Percentiles rank a stretch among this genome's conserved stretches.
phyloP scores from a whole-genome alignment of 2,329 filamentous ascomycete species.

The Apiospora pterosperma region DNA sequence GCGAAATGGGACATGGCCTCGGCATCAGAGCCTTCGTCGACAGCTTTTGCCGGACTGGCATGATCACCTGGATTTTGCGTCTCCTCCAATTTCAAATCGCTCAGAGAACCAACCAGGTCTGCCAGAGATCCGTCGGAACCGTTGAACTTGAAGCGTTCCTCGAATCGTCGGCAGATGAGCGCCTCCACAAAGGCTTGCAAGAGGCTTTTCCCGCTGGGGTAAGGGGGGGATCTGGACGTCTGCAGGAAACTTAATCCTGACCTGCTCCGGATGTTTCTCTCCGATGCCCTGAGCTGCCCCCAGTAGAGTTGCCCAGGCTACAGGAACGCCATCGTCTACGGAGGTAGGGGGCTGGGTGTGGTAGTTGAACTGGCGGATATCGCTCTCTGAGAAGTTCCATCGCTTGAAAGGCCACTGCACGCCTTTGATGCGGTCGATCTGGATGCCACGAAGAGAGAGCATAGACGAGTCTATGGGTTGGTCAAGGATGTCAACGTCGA shows the following conservation, averaged over 20 bases:
- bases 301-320: conserved; percentile 3
- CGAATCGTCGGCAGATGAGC: conserved; percentile 4
- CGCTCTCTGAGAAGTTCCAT: conserved; percentile 2
- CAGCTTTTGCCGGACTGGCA: background rate
- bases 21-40: background rate
- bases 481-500: background rate
- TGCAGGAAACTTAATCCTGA: background rate
- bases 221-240: background rate
- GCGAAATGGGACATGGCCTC: conserved; percentile 4
- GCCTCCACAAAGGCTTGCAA: conserved; percentile 5
- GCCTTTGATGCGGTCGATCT: background rate
- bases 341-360: background rate
- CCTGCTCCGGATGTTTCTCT: background rate
- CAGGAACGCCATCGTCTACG: background rate
- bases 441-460: background rate
- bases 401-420: conserved; percentile 8
- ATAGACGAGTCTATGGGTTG: background rate
- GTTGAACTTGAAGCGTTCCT: background rate
- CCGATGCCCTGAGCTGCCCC: background rate
- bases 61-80: no score
- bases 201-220: conserved; percentile 2
- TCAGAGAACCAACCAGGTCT: background rate
- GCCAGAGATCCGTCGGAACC: background rate
- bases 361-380: conserved; percentile 7
- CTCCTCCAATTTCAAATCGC: background rate